Evolutionary conservation across 768 basidiomycete genomes (phyloP).

Genomic region (Glaciozyma antarctica): DNA sequence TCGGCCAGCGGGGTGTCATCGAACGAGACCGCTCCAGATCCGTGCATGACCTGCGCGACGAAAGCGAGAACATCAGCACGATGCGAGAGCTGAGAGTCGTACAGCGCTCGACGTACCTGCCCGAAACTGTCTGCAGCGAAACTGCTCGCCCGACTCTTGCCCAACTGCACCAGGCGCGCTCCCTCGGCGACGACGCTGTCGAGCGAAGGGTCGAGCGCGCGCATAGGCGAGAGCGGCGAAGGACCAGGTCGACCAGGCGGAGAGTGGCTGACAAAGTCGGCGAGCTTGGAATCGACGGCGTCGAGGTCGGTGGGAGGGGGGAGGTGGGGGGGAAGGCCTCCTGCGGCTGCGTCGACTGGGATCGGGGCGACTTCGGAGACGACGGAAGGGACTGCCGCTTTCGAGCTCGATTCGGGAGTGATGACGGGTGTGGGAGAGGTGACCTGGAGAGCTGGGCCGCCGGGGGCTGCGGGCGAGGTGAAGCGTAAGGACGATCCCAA

Average conservation of each 20-base stretch:
- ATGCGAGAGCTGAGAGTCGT: background rate
- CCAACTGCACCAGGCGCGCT: slow-evolving; percentile 1
- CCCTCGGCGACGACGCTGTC: slow-evolving; percentile 22
- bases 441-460: slow-evolving; percentile 8
- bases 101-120: slow-evolving; percentile 1
- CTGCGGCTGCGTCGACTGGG: background rate
- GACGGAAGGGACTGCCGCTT: background rate
- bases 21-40: background rate
- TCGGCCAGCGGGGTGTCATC: background rate
- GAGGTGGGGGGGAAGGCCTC: background rate
- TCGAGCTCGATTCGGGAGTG: background rate
- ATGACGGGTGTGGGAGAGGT: slow-evolving; percentile 18
- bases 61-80: background rate
- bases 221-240: slow-evolving; percentile 16
- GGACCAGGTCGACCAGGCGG: slow-evolving; percentile 13
- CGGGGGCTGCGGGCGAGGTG: background rate
- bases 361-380: no score
- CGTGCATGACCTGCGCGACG: background rate
- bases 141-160: slow-evolving; percentile 4
- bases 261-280: background rate
- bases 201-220: slow-evolving; percentile 7
- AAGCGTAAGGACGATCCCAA: background rate
- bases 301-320: slow-evolving; percentile 10
- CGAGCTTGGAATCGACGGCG: slow-evolving; percentile 14
- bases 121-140: slow-evolving; percentile 7